Conservation (phyloP, 202 grass and related monocot genomes). For the Eragrostis tef region DNA sequence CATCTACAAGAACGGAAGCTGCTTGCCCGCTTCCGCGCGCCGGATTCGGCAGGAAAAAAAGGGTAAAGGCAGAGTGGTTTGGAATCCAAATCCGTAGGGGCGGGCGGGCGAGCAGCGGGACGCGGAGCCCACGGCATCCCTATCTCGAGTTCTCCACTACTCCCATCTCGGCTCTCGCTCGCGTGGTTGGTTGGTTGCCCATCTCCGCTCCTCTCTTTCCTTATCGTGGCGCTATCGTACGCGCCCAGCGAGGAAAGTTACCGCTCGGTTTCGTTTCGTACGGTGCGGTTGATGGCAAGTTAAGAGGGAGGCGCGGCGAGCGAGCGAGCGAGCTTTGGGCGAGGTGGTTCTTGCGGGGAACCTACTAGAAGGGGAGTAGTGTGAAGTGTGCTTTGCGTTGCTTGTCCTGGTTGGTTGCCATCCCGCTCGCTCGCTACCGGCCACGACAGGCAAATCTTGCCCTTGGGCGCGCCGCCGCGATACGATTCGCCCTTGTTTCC, state of each 20-base stretch:
- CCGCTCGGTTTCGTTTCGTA: constrained; percentile 27
- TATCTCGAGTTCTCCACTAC: constrained; percentile 19
- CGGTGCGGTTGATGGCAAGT: constrained; percentile 16
- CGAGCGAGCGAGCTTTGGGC: neutral
- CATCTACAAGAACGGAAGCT: constrained; percentile 28
- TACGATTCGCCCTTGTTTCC: constrained; percentile 39
- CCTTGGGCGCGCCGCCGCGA: constrained; percentile 29
- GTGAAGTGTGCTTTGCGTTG: constrained; percentile 37
- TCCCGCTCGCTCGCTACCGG: constrained; percentile 44
- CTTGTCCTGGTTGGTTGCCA: constrained; percentile 17
- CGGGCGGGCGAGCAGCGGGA: neutral
- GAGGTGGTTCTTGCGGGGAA: constrained; percentile 38
- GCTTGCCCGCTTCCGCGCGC: neutral
- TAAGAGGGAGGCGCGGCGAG: constrained; percentile 29
- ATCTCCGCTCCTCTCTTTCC: neutral
- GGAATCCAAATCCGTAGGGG: constrained; percentile 25
- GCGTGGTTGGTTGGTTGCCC: constrained; percentile 31
- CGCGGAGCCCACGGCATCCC: constrained; percentile 41
- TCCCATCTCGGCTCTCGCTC: neutral
- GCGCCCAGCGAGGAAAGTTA: constrained; percentile 34
- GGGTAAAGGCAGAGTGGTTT: neutral
- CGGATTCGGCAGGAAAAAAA: neutral
- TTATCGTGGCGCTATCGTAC: constrained; percentile 49
- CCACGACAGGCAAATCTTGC: constrained; percentile 49
- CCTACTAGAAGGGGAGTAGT: constrained; percentile 46